A percentile compares a stretch with the other conserved stretches of the same genome.
Evolutionary conservation across 2,329 filamentous ascomycete species (phyloP).

Genomic region (Pyricularia sp.): DNA sequence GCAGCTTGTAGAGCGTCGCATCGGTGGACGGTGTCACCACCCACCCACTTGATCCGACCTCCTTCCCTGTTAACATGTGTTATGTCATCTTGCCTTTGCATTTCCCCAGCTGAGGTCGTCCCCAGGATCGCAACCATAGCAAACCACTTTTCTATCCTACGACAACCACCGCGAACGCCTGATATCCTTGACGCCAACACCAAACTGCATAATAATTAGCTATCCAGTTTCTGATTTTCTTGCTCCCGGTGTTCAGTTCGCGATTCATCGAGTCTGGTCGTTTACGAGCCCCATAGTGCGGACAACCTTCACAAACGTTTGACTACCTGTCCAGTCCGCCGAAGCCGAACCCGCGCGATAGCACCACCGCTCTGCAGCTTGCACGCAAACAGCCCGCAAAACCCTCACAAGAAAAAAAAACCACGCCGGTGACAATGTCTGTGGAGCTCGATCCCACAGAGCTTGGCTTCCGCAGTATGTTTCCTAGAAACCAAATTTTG

Average conservation of each 20-base stretch:
- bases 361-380: background rate
- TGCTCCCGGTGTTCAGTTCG: background rate
- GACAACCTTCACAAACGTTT: background rate
- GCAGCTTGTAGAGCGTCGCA: background rate
- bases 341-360: background rate
- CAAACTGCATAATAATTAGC: background rate
- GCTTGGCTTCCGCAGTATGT: constrained; percentile 86
- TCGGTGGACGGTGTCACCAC: background rate
- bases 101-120: constrained; percentile 1
- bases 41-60: background rate
- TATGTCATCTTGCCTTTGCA: constrained; percentile 2
- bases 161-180: background rate
- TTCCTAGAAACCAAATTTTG: background rate
- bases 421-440: constrained; percentile 58
- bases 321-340: background rate
- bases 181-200: background rate
- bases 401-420: background rate
- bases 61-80: constrained; percentile 3
- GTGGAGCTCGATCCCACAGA: constrained; percentile 88
- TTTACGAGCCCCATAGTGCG: background rate
- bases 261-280: background rate
- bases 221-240: background rate
- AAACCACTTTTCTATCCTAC: background rate
- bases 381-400: background rate
- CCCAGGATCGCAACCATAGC: background rate